phyloP scores from a whole-genome alignment of 202 grass and related monocot genomes.

The Alloteropsis angusta region DNA sequence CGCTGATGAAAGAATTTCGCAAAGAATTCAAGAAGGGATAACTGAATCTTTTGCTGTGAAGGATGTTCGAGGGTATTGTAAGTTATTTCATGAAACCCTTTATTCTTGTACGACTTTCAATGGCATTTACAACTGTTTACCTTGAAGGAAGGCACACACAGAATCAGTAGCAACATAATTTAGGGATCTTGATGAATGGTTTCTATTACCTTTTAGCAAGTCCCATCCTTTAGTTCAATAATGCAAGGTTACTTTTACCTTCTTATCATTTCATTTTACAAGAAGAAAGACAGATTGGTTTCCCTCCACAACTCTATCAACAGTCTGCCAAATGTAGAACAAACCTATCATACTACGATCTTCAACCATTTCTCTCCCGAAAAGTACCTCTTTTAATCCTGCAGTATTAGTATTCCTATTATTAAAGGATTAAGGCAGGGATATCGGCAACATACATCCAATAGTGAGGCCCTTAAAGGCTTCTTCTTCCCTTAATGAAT shows the following conservation, averaged over 20 bases:
- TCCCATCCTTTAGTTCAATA: too few relatives aligned
- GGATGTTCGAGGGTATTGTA: slow-evolving; percentile 4
- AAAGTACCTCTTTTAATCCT: too few relatives aligned
- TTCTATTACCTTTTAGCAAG: too few relatives aligned
- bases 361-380: too few relatives aligned
- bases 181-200: not conserved
- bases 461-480: not conserved
- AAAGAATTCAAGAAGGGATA: slow-evolving; percentile 25
- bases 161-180: not conserved
- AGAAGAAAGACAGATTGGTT: not conserved
- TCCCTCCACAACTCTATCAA: too few relatives aligned
- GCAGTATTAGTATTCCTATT: too few relatives aligned
- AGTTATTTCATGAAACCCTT: not conserved
- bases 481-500: not conserved
- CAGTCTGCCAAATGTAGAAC: too few relatives aligned
- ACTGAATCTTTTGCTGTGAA: slow-evolving; percentile 23
- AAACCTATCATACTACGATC: too few relatives aligned
- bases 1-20: not conserved
- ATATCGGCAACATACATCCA: not conserved
- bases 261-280: not conserved
- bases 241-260: not conserved
- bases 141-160: not conserved
- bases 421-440: not conserved
- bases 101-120: not conserved
- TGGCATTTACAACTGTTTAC: not conserved